A percentile compares a stretch with the other conserved stretches of the same genome.
These are phyloP conservation scores for Artemisia annua DNA, from an alignment of 129 eudicot species.

Conservation along the genomic window DNA sequence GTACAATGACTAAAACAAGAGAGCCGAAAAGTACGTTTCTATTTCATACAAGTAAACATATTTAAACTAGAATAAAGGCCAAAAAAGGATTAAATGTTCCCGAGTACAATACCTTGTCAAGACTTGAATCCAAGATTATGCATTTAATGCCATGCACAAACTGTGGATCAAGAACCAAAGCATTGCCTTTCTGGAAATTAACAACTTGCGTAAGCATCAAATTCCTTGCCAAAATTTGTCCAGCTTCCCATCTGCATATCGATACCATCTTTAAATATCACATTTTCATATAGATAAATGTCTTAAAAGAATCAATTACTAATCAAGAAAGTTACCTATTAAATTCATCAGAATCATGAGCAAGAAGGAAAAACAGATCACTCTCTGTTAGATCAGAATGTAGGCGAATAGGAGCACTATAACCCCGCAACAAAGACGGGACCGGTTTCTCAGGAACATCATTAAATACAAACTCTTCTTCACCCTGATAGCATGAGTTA, in stretches of 20 bases:
- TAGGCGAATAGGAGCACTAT: conserved; percentile 93
- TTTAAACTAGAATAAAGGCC: not conserved
- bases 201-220: conserved; percentile 77
- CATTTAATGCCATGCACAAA: conserved; percentile 82
- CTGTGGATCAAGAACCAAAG: conserved; percentile 62
- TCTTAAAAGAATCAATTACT: not conserved
- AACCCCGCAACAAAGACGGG: conserved; percentile 87
- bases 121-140: conserved; percentile 62
- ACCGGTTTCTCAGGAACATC: conserved; percentile 71
- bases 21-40: too few species aligned
- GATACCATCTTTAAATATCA: not conserved
- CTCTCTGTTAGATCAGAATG: conserved; percentile 81
- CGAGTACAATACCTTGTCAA: conserved; percentile 66
- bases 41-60: not conserved
- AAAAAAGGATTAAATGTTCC: not conserved
- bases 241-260: conserved; percentile 85
- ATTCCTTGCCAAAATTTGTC: conserved; percentile 82
- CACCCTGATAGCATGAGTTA: conserved; percentile 47
- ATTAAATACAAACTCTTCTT: conserved; percentile 82
- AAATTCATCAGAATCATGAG: conserved; percentile 96
- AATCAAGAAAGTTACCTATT: conserved; percentile 56
- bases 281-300: not conserved
- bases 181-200: conserved; percentile 69
- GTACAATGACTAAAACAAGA: too few species aligned
- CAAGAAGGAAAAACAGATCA: conserved; percentile 87